Percentiles rank a stretch among this genome's conserved stretches.
phyloP scores from a whole-genome alignment of 2,329 filamentous ascomycete species.

The Orbilia ellipsospora region DNA sequence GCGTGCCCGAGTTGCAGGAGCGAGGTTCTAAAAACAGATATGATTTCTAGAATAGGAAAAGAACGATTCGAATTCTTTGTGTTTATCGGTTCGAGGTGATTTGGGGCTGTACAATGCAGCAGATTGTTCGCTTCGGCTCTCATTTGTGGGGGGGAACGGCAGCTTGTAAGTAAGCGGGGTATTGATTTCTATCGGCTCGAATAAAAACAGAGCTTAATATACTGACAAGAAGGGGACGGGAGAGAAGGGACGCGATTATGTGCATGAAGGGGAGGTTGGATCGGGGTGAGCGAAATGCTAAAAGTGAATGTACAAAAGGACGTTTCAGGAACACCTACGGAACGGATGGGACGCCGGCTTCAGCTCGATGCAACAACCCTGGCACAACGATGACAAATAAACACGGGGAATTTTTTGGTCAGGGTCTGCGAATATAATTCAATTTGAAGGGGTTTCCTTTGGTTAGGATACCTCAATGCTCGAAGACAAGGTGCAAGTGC shows the following conservation, averaged over 20 bases:
- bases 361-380: slow-evolving; percentile 10
- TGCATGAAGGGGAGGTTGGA: too few species aligned
- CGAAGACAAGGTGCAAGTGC: not conserved
- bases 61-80: not conserved
- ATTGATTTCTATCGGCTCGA: slow-evolving; percentile 3
- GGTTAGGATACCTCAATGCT: too few species aligned
- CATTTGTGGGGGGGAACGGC: not conserved
- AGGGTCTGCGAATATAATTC: not conserved
- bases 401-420: not conserved
- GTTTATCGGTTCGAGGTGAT: slow-evolving; percentile 9
- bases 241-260: not conserved
- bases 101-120: slow-evolving; percentile 15
- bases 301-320: not conserved
- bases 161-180: slow-evolving; percentile 13
- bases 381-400: slow-evolving; percentile 12
- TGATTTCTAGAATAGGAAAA: slow-evolving; percentile 17
- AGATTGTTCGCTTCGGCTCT: not conserved
- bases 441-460: too few species aligned
- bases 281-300: too few species aligned
- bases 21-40: slow-evolving; percentile 12
- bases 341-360: not conserved
- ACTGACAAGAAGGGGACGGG: not conserved
- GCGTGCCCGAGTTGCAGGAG: not conserved
- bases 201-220: not conserved
- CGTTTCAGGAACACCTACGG: slow-evolving; percentile 4